These are phyloP conservation scores for Trichoderma simmonsii DNA, from an alignment of 2,329 filamentous ascomycete genomes.

Conservation along the genomic window DNA sequence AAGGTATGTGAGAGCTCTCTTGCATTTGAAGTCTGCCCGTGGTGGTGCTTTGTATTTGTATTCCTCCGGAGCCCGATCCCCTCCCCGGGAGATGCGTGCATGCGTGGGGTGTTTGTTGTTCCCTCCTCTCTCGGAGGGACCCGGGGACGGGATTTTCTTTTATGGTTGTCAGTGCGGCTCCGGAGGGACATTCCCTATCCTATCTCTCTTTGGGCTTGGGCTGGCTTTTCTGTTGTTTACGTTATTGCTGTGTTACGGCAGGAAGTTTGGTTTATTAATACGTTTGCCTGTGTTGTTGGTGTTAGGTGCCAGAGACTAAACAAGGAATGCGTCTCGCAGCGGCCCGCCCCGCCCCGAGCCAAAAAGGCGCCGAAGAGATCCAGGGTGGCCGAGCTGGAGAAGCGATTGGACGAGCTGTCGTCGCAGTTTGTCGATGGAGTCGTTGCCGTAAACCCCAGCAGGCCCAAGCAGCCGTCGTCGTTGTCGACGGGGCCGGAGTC, in stretches of 20 bases:
- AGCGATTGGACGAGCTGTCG: constrained; percentile 48
- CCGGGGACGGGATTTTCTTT: not conserved
- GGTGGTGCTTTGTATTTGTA: not conserved
- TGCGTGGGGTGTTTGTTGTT: not conserved
- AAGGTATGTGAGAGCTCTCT: constrained; percentile 35
- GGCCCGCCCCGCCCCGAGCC: constrained; percentile 45
- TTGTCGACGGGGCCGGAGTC: not conserved
- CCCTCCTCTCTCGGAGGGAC: not conserved
- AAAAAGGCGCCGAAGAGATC: constrained; percentile 48
- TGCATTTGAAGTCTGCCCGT: not conserved
- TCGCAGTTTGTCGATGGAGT: constrained; percentile 39
- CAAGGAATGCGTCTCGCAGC: constrained; percentile 47
- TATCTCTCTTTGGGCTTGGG: not conserved
- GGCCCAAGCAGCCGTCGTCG: not conserved
- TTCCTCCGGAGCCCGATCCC: constrained; percentile 7
- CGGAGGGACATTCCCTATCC: not conserved
- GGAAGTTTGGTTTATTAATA: not conserved
- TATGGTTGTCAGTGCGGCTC: not conserved
- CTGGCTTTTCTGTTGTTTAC: not conserved
- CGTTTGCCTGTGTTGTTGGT: not conserved
- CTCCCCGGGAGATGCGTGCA: no score
- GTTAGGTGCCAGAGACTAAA: constrained; percentile 46
- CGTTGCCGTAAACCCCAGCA: not conserved
- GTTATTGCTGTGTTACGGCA: not conserved
- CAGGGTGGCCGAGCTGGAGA: constrained; percentile 50